phyloP scores from a whole-genome alignment of 495 filamentous ascomycete species.

The Amorphotheca resinae region DNA sequence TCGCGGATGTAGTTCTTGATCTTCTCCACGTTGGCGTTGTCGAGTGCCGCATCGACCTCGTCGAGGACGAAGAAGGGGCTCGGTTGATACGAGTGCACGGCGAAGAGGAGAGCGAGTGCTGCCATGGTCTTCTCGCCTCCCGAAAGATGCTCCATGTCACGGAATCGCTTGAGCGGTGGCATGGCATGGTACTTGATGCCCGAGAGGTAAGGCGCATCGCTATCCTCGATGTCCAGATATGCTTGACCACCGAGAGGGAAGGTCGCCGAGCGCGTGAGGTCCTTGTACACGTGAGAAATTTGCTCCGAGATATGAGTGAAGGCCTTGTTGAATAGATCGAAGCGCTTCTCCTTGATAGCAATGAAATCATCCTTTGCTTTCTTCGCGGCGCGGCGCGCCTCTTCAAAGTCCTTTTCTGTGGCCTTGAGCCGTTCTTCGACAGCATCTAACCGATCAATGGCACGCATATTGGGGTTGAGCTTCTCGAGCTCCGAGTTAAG shows the following conservation, averaged over 20 bases:
- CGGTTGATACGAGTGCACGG: conserved; percentile 89
- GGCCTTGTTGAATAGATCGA: conserved; percentile 86
- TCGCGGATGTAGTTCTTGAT: conserved; percentile 91
- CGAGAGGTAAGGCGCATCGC: conserved; percentile 72
- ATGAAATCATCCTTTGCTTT: conserved; percentile 73
- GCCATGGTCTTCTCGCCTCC: conserved; percentile 99
- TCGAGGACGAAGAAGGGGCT: conserved; percentile 96
- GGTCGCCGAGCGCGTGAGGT: conserved; percentile 72
- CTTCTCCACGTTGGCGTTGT: conserved; percentile 90
- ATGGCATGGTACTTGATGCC: conserved; percentile 98
- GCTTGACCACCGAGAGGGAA: conserved; percentile 89
- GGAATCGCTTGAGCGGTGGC: conserved; percentile 96
- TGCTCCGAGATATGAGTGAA: conserved; percentile 92
- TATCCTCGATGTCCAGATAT: conserved; percentile 85
- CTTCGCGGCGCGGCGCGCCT: conserved; percentile 58
- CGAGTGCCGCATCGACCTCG: conserved; percentile 93
- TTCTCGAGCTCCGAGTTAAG: conserved; percentile 75
- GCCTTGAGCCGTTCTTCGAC: conserved; percentile 72
- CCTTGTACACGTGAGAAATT: conserved; percentile 86
- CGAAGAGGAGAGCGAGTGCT: conserved; percentile 86
- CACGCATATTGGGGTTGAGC: conserved; percentile 91
- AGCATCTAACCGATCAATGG: conserved; percentile 79
- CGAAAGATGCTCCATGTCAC: conserved; percentile 96
- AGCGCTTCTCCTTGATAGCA: conserved; percentile 65
- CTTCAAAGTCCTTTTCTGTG: conserved; percentile 82